phyloP scores from a whole-genome alignment of 2,329 filamentous ascomycete genomes.

The Ilyonectria sp. region DNA sequence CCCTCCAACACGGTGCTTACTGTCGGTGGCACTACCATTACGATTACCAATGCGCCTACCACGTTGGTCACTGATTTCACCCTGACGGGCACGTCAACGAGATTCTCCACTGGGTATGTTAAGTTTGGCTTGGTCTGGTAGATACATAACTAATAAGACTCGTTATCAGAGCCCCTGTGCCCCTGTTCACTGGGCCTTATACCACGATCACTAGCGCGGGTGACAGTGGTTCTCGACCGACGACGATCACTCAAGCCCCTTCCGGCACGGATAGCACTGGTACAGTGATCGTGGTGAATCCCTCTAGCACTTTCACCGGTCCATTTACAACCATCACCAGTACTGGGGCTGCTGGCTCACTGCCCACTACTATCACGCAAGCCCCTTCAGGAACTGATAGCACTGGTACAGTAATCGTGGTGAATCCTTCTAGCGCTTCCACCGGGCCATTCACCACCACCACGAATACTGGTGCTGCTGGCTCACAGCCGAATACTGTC shows the following conservation, averaged over 20 bases:
- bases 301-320: not conserved
- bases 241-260: not conserved
- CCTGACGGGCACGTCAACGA: not conserved
- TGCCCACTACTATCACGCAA: not conserved
- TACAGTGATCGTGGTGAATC: not conserved
- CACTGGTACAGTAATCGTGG: not conserved
- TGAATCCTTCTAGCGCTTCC: not conserved
- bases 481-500: not conserved
- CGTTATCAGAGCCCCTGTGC: not conserved
- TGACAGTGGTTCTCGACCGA: not conserved
- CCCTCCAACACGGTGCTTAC: conserved; percentile 1
- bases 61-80: not conserved
- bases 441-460: not conserved
- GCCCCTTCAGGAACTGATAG: not conserved
- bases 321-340: not conserved
- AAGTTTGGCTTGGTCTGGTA: not conserved
- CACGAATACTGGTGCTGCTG: not conserved
- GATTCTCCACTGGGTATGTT: conserved; percentile 1
- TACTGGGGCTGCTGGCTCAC: not conserved
- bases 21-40: not conserved
- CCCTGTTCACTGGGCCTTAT: not conserved
- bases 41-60: not conserved
- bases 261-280: not conserved
- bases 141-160: not conserved
- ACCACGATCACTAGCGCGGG: not conserved